Base-by-base conservation (phyloP, 2,329 filamentous ascomycete species). In the Orbilia oligospora region DNA sequence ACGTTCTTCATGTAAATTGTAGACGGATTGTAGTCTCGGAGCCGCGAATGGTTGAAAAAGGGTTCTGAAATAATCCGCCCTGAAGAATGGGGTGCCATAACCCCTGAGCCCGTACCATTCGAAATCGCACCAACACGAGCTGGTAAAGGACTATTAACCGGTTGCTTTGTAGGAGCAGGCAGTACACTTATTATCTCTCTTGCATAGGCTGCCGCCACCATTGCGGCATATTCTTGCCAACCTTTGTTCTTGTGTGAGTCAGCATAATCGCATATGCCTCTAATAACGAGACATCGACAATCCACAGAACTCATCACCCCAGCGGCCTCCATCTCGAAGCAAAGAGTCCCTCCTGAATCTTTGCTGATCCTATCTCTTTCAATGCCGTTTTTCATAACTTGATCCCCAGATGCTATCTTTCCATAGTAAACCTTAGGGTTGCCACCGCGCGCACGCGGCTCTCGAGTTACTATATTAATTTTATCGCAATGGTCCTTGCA, bases 251-350 rank as follows among this genome's bases (percentile, higher is more conserved):
- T 64, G 53, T 71, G 56, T 1, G 44, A 48, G 24, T 71, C 69
- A 22, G 69, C 63, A 18, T 71, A 71, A 22, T 64, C 58, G 24
- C 30, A 71, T 0, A 71, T 71, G 3, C 56, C 69, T 14, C 58
- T 58, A 14, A 71, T 48, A 20, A 71, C 69, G 9, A 71, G 20
- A 12, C 69, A 65, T 3, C n/a, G n/a, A n/a, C n/a, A n/a, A n/a
- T 36, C 30, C 16, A 65, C 24, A 10, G 53, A 30, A 16, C 6
- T 22, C 53, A 58, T 58, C 3, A 58, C 20, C 14, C 53, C 53
- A 1, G 53, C 53, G 1, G 53, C 53, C 10, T 58, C 53, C 53
- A 58, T 58, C 14, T 71, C 69, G 12, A 65, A 65, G 20, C 69
- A 71, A 16, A 71, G n/a, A 44, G 38, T 55, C 9, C 44, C 16